Evolutionary conservation across 2,329 filamentous ascomycete species (phyloP).

Genomic region (Didymella sp.): DNA sequence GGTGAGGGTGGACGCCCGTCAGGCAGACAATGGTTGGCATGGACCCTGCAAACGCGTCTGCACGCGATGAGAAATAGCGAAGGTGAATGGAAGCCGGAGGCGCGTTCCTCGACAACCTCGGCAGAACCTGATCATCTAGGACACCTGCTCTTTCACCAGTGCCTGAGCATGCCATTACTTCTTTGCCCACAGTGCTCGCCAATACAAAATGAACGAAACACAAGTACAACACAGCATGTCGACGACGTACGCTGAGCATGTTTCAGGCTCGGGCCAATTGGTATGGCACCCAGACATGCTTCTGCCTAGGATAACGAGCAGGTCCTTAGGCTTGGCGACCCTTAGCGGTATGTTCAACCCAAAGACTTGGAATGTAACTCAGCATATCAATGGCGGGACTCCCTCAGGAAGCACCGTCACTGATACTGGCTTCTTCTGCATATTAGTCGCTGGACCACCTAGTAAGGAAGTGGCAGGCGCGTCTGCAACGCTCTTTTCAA

Average conservation of each 20-base stretch:
- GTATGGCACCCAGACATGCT: neutral
- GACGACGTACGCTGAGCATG: neutral
- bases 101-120: neutral
- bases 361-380: too few relatives aligned
- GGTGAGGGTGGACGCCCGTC: neutral
- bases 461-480: too few relatives aligned
- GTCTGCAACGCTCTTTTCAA: too few relatives aligned
- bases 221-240: neutral
- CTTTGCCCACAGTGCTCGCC: neutral
- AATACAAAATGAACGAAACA: neutral
- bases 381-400: too few relatives aligned
- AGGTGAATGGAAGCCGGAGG: neutral
- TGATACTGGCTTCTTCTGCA: too few relatives aligned
- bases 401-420: too few relatives aligned
- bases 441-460: too few relatives aligned
- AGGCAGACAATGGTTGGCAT: neutral
- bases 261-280: too few relatives aligned
- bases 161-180: neutral
- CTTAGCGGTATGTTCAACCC: too few relatives aligned
- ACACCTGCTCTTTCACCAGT: neutral
- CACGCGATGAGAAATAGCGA: neutral
- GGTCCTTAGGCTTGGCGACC: too few relatives aligned
- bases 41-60: neutral
- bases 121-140: neutral
- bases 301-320: too few relatives aligned